Conservation (phyloP, 805 yeast genomes). For the Pichia deserticola region DNA sequence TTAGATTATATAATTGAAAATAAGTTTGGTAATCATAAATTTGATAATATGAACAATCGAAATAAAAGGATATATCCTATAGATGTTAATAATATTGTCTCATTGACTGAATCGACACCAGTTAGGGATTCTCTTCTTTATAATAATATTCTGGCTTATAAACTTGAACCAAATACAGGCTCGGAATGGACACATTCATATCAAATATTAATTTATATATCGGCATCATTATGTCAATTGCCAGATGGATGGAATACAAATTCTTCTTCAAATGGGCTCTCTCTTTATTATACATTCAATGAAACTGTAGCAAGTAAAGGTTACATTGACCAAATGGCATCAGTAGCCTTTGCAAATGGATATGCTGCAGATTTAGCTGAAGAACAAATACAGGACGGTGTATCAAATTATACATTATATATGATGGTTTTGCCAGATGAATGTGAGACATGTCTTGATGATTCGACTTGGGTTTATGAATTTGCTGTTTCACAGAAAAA, state of each 20-base stretch:
- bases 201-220: conserved; percentile 40
- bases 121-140: conserved; percentile 10
- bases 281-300: conserved; percentile 23
- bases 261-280: conserved; percentile 17
- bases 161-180: conserved; percentile 1
- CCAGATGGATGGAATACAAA: conserved; percentile 17
- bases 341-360: conserved; percentile 18
- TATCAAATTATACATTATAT: conserved; percentile 9
- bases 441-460: conserved; percentile 14
- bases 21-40: not conserved
- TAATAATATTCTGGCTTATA: conserved; percentile 2
- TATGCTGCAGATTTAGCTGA: conserved; percentile 19
- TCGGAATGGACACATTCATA: conserved; percentile 24
- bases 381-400: conserved; percentile 4
- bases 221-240: conserved; percentile 43
- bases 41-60: not conserved
- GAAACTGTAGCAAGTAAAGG: conserved; percentile 9
- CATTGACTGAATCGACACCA: conserved; percentile 8
- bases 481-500: conserved; percentile 60
- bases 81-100: not conserved
- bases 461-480: conserved; percentile 48
- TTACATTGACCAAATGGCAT: conserved; percentile 10
- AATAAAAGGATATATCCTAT: not conserved
- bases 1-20: not conserved
- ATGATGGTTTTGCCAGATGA: conserved; percentile 20